Conservation (phyloP, 768 basidiomycete genomes). For the Suillus subalutaceus region DNA sequence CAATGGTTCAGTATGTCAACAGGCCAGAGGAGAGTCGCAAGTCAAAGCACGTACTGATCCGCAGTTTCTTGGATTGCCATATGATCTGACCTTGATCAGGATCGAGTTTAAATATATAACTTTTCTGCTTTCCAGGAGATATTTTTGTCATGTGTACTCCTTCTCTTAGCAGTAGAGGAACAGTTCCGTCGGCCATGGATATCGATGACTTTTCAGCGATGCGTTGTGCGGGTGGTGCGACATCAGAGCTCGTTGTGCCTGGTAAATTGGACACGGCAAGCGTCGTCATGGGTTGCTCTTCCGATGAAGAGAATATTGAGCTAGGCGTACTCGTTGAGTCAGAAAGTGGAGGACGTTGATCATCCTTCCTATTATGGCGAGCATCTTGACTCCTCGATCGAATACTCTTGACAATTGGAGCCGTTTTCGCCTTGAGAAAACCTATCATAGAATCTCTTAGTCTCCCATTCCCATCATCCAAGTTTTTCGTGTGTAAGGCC, state of each 20-base stretch:
- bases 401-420: slow-evolving; percentile 32
- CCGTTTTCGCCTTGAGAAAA: slow-evolving; percentile 36
- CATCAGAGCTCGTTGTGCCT: not conserved
- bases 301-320: not conserved
- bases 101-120: slow-evolving; percentile 69
- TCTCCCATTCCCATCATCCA: slow-evolving; percentile 7
- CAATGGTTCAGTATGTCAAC: not conserved
- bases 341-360: not conserved
- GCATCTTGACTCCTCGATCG: slow-evolving; percentile 12
- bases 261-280: not conserved
- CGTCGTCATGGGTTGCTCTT: not conserved
- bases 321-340: not conserved
- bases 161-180: slow-evolving; percentile 59
- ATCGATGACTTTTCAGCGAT: slow-evolving; percentile 9
- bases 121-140: slow-evolving; percentile 75
- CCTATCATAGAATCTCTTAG: slow-evolving; percentile 39
- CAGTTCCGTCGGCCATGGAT: slow-evolving; percentile 43
- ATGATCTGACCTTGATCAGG: slow-evolving; percentile 80
- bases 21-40: slow-evolving; percentile 2
- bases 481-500: not conserved
- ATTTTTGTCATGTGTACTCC: slow-evolving; percentile 85
- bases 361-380: slow-evolving; percentile 30
- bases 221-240: not conserved
- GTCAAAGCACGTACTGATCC: slow-evolving; percentile 53
- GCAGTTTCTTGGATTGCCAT: slow-evolving; percentile 73